Conservation (phyloP, 1,284 basidiomycete species). For the Xerocomus alliaceus region DNA sequence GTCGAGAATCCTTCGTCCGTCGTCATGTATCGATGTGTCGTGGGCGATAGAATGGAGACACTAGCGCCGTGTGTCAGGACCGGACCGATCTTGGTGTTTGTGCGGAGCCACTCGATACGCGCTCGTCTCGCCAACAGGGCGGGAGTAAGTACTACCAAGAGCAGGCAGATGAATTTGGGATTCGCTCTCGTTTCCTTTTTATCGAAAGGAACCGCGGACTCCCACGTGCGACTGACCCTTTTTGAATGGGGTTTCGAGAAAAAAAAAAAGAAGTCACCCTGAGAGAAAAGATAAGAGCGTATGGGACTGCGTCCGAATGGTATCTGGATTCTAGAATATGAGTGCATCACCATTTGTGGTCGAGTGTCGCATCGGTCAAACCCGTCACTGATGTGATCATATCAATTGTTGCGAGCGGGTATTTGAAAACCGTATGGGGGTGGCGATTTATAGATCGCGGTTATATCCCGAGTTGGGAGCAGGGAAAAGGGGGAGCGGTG, state of each 20-base stretch:
- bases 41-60: background rate
- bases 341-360: background rate
- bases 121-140: no score
- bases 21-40: background rate
- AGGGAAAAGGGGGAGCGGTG: background rate
- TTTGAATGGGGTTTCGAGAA: background rate
- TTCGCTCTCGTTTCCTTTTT: no score
- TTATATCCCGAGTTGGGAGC: no score
- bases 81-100: background rate
- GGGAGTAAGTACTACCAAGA: no score
- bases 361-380: background rate
- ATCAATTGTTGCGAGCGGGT: background rate
- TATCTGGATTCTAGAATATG: background rate
- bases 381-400: no score
- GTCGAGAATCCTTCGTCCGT: background rate
- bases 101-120: background rate
- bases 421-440: background rate
- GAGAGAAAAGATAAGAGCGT: conserved; percentile 3
- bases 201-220: conserved; percentile 3
- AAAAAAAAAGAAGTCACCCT: background rate
- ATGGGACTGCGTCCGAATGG: background rate
- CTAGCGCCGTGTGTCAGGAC: no score
- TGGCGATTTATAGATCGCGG: background rate
- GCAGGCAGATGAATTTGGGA: no score
- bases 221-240: background rate